Evolutionary conservation across 2,329 filamentous ascomycete species (phyloP), one percentile per base, ranked within the genome.

Genomic region (Hawksworthiomyces lignivorus): DNA sequence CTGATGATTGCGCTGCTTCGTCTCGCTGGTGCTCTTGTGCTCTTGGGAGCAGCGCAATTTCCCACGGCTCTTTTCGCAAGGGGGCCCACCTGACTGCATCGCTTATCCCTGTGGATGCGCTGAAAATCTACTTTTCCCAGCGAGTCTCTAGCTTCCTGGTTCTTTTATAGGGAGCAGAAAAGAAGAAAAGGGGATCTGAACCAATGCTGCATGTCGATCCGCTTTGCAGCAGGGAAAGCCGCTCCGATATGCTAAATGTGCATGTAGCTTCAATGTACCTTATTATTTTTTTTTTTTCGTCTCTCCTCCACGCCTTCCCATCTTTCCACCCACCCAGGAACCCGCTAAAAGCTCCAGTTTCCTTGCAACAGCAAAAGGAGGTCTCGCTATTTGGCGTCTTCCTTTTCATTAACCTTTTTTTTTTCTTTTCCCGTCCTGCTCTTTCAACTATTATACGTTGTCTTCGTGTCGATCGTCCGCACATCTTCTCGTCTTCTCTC

Each of bases 261-360:
- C 12, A 42, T 7, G 40, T 43, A 43, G 20, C 34, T 27, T n/a
- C n/a, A 15, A 43, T 21, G 40, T 37, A 33, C 17, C 41, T 19
- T 28, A 17, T 20, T 20, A 17, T 21, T 38, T 24, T 24, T 46
- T n/a, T n/a, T n/a, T n/a, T n/a, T n/a, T n/a, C n/a, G n/a, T n/a
- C n/a, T n/a, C n/a, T n/a, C n/a, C n/a, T n/a, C n/a, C n/a, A n/a
- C n/a, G n/a, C n/a, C n/a, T n/a, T n/a, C n/a, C n/a, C n/a, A n/a
- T n/a, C n/a, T n/a, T n/a, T n/a, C n/a, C n/a, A n/a, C n/a, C n/a
- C n/a, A n/a, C 44, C 31, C 44, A 43, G 39, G 39, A 39, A 42
- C 32, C 36, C 39, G 22, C 31, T 26, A 24, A 27, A 12, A 34
- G 38, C 34, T 41, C 35, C 22, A 38, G 26, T 38, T 37, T 17